A percentile compares a stretch with the other conserved stretches of the same genome.
These are phyloP conservation scores for Leccinum disarticulatum DNA, from an alignment of 768 basidiomycete genomes.

Conservation along the genomic window DNA sequence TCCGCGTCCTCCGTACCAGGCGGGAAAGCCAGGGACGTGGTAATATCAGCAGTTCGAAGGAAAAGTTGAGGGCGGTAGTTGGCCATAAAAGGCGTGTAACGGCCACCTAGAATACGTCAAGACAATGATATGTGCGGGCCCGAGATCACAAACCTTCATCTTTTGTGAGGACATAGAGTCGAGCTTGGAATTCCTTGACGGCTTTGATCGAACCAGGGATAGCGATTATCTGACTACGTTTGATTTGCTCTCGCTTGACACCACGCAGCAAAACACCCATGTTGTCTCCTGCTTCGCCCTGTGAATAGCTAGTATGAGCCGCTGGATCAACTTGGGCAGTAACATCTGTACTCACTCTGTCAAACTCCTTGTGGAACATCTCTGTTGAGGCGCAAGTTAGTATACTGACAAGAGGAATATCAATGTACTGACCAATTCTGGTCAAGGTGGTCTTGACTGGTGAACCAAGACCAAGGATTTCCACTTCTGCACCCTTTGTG, in stretches of 20 bases:
- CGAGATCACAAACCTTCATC: conserved; percentile 39
- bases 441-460: conserved; percentile 90
- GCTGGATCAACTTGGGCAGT: not conserved
- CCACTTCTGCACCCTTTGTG: conserved; percentile 89
- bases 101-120: conserved; percentile 49
- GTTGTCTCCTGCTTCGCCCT: conserved; percentile 98
- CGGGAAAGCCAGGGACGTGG: conserved; percentile 82
- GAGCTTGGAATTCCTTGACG: conserved; percentile 93
- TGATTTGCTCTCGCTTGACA: conserved; percentile 94
- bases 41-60: conserved; percentile 94
- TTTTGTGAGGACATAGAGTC: conserved; percentile 64
- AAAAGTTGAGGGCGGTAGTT: conserved; percentile 96
- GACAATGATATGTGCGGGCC: conserved; percentile 46
- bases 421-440: conserved; percentile 67
- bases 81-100: conserved; percentile 88
- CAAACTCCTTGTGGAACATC: conserved; percentile 99
- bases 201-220: conserved; percentile 89
- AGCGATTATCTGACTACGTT: conserved; percentile 89
- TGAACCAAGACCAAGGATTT: conserved; percentile 84
- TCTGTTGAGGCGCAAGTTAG: conserved; percentile 46
- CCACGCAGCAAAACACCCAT: conserved; percentile 98
- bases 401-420: not conserved
- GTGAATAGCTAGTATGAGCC: conserved; percentile 6
- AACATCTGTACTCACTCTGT: conserved; percentile 54
- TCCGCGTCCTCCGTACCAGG: conserved; percentile 75